Base-by-base conservation (phyloP, 2,329 filamentous ascomycete species). In the Talaromyces sp. region DNA sequence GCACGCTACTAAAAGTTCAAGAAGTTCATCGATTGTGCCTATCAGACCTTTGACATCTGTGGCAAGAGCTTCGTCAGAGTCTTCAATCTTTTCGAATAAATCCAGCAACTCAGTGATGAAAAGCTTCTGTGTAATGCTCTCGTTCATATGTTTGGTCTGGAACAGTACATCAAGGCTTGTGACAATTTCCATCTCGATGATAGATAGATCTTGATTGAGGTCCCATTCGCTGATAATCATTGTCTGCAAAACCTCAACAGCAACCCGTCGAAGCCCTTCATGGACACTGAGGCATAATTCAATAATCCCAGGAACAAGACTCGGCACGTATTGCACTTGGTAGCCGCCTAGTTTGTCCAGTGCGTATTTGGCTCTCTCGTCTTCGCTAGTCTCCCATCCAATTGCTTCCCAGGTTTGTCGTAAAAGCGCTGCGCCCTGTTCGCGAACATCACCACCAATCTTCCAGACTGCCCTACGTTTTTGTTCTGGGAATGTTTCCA, bases 151-250 rank as follows among this genome's bases (percentile, higher is more conserved):
- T 79, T 93, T 95, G 8, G 89, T 87, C 78, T 97, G 96, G 83
- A 97, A 97, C 61, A 97, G 87, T 27, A 86, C 84, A 74, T 99
- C 95, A 62, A 99, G 81, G 69, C 91, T 96, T 72, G 97, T 94
- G 71, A 99, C 97, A 82, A 98, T 93, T 77, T 97, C 95, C 2
- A 93, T 95, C 77, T 98, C 93, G 60, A 99, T 91, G 57, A 95
- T 88, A 2, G 90, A 90, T 57, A 99, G 81, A 74, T 98, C 94
- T 74, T 97, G 91, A 74, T 93, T 97, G 68, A 99, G 79, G 16
- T 93, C 93, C 95, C 95, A 99, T 78, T 99, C 95, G 79, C 93
- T 96, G 70, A 98, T 89, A 72, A 99, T 96, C 95, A 99, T 99
- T 2, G 93, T 96, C 76, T 97, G 93, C 67, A 99, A 79, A 22